Base-by-base conservation (phyloP, 352 stramenopile species). In the Phytophthora foliorum region DNA sequence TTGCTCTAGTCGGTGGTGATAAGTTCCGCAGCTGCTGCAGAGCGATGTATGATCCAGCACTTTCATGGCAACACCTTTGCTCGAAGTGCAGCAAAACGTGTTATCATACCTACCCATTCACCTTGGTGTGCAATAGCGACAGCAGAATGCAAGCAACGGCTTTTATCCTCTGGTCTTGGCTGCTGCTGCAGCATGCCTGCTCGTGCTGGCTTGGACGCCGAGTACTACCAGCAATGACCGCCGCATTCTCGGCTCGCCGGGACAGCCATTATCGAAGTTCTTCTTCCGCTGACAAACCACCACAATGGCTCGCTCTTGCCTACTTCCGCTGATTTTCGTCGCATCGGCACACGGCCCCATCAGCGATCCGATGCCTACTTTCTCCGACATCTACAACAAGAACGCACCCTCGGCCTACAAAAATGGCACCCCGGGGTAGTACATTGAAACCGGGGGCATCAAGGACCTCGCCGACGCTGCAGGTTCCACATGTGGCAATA, bases 401-500 rank as follows among this genome's bases (percentile, higher is more conserved):
- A 77, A 77, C 27, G 52, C 63, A 29, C 69, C 69, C 2, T 74
- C 64, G 19, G 58, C 49, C 6, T 64, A 14, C 32, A 72, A 67
- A 22, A 71, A 17, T 25, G 74, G 70, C 59, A 69, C 63, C 1
- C 55, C 69, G 6, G 76, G 73, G 1, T 69, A 66, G 9, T 84
- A 81, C 69, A 71, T 58, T 2, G 69, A 69, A 8, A 72, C 53
- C 34, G 69, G 69, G 14, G 67, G 72, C 24, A 74, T 78, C 57
- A 63, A 69, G 32, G 57, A 59, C 39, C 52, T 84, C 16, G 67
- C 63, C 2, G 66, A 78, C 24, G 50, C 51, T 45, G 57, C 59
- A 42, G 75, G 72, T 7, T 81, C 76, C 24, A 79, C 51, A n/a
- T 79, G 76, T 45, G 73, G 76, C 44, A 77, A 75, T 42, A 81